Conservation (phyloP, 192 early-diverging fungal species). For the Polychytrium aggregatum region DNA sequence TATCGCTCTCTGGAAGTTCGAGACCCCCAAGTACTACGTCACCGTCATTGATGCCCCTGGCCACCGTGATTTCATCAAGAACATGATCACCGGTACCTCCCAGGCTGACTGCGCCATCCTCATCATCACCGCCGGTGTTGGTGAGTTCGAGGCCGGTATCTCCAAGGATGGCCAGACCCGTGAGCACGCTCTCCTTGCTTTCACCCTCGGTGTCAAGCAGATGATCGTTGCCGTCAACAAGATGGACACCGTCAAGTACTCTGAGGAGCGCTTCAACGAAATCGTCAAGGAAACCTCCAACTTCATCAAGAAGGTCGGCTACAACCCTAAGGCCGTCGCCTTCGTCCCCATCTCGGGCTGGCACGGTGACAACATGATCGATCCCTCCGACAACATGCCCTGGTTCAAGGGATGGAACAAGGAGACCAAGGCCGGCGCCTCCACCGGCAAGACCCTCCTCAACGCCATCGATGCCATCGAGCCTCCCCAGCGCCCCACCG, state of each 20-base stretch:
- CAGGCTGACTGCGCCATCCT: slow-evolving; percentile 93
- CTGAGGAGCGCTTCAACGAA: slow-evolving; percentile 88
- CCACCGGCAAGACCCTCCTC: slow-evolving; percentile 70
- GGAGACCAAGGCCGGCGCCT: slow-evolving; percentile 64
- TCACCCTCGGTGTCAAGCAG: slow-evolving; percentile 97
- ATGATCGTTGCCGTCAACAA: slow-evolving; percentile 99
- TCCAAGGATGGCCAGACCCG: slow-evolving; percentile 99
- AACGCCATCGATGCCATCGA: slow-evolving; percentile 93
- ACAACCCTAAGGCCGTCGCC: slow-evolving; percentile 83
- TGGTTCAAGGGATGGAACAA: slow-evolving; percentile 98
- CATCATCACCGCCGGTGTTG: slow-evolving; percentile 84
- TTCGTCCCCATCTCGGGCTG: slow-evolving; percentile 98
- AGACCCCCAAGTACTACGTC: slow-evolving; percentile 92
- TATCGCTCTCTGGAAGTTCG: slow-evolving; percentile 91
- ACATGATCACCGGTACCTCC: slow-evolving; percentile 89
- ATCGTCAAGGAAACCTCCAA: slow-evolving; percentile 89
- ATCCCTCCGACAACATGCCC: slow-evolving; percentile 82
- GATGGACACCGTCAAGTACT: slow-evolving; percentile 98
- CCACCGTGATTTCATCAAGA: slow-evolving; percentile 99
- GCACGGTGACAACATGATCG: slow-evolving; percentile 98
- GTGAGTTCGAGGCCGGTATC: slow-evolving; percentile 94
- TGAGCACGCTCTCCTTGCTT: slow-evolving; percentile 96
- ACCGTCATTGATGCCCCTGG: slow-evolving; percentile 99
- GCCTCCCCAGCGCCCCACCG: slow-evolving; percentile 78
- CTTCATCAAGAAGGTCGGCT: slow-evolving; percentile 97